phyloP scores from a whole-genome alignment of 2,329 filamentous ascomycete genomes.

The Pseudogymnoascus sp. region DNA sequence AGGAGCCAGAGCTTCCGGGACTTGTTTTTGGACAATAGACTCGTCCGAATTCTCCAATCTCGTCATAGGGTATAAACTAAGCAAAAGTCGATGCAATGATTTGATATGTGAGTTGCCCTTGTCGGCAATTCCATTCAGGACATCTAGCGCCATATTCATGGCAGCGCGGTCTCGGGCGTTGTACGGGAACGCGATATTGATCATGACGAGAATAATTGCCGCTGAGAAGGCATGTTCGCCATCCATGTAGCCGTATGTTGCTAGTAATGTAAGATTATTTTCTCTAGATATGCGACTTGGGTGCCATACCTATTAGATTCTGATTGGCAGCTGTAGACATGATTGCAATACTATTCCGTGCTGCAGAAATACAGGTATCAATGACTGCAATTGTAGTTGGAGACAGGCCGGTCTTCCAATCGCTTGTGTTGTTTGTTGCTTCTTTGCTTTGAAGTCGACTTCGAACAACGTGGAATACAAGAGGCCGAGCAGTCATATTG shows the following conservation, averaged over 20 bases:
- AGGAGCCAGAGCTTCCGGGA: slow-evolving; percentile 12
- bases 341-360: slow-evolving; percentile 39
- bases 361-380: slow-evolving; percentile 43
- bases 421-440: slow-evolving; percentile 27
- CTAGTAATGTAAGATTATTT: slow-evolving; percentile 19
- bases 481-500: slow-evolving; percentile 46
- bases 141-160: slow-evolving; percentile 38
- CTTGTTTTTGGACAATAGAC: slow-evolving; percentile 19
- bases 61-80: slow-evolving; percentile 25
- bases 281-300: not conserved
- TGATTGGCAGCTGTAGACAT: slow-evolving; percentile 41
- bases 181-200: slow-evolving; percentile 43
- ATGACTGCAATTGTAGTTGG: slow-evolving; percentile 42
- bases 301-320: slow-evolving; percentile 38
- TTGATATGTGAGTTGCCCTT: slow-evolving; percentile 43
- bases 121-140: slow-evolving; percentile 43
- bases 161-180: slow-evolving; percentile 34
- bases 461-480: slow-evolving; percentile 46
- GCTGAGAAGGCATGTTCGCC: slow-evolving; percentile 48
- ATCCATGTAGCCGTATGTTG: slow-evolving; percentile 50
- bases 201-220: slow-evolving; percentile 45
- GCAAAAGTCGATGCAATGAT: slow-evolving; percentile 31
- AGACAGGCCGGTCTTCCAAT: slow-evolving; percentile 41
- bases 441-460: slow-evolving; percentile 33
- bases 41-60: not conserved